Percentiles rank a stretch among this genome's conserved stretches.
phyloP scores from a whole-genome alignment of 2,329 filamentous ascomycete species.

The Karstenula rhodostoma region DNA sequence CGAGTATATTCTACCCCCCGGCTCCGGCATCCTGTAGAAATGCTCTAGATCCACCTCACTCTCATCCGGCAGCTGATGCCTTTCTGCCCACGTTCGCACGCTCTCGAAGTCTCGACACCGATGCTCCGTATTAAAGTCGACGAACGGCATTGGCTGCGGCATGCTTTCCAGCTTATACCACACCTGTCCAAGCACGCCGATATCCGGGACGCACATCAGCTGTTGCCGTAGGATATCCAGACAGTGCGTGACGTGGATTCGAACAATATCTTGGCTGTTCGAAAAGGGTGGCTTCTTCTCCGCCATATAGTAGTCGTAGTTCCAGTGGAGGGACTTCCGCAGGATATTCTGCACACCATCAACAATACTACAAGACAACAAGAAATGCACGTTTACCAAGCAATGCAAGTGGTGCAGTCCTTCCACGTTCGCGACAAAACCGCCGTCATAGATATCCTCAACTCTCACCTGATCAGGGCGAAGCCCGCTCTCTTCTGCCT shows the following conservation, averaged over 20 bases:
- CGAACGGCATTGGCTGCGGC: slow-evolving; percentile 61
- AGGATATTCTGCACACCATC: slow-evolving; percentile 61
- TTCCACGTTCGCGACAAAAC: slow-evolving; percentile 66
- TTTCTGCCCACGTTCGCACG: slow-evolving; percentile 63
- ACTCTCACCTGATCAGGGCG: slow-evolving; percentile 64
- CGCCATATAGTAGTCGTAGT: slow-evolving; percentile 65
- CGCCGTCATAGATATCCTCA: slow-evolving; percentile 63
- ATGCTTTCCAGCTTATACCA: slow-evolving; percentile 59
- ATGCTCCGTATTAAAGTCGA: slow-evolving; percentile 70
- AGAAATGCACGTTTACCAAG: slow-evolving; percentile 50
- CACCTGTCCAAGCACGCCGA: slow-evolving; percentile 67
- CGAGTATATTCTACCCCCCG: slow-evolving; percentile 39
- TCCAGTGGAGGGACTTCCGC: slow-evolving; percentile 66
- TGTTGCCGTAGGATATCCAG: slow-evolving; percentile 69
- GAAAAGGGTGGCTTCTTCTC: slow-evolving; percentile 62
- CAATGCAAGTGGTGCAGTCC: slow-evolving; percentile 67
- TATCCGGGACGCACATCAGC: slow-evolving; percentile 69
- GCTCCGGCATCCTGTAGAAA: slow-evolving; percentile 53
- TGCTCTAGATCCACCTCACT: slow-evolving; percentile 50
- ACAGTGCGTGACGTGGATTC: slow-evolving; percentile 66
- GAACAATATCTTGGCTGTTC: slow-evolving; percentile 64
- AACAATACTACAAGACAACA: slow-evolving; percentile 9
- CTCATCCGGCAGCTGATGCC: slow-evolving; percentile 57
- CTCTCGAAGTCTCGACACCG: slow-evolving; percentile 66
- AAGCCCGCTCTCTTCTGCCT: slow-evolving; percentile 62